phyloP scores from a whole-genome alignment of 495 filamentous ascomycete genomes.

The Penicillium salamii region DNA sequence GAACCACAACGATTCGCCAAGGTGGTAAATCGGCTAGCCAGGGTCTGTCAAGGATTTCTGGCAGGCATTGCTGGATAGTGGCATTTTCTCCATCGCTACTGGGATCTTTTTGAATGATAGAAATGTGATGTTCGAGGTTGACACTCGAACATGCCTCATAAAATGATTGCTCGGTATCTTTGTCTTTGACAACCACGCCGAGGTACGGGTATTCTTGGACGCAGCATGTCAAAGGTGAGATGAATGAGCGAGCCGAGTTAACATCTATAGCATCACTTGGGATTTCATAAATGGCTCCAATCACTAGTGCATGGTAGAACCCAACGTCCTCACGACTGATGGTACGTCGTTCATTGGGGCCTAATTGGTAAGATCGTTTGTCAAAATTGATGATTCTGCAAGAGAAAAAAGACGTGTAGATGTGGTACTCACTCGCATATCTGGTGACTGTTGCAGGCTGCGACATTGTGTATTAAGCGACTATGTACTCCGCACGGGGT shows the following conservation, averaged over 20 bases:
- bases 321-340: conserved; percentile 26
- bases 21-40: conserved; percentile 22
- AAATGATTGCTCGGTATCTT: conserved; percentile 19
- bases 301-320: conserved; percentile 22
- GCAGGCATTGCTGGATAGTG: conserved; percentile 10
- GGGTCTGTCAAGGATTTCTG: conserved; percentile 18
- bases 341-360: conserved; percentile 26
- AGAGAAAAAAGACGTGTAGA: no score
- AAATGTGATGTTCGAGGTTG: conserved; percentile 20
- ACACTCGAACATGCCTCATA: conserved; percentile 14
- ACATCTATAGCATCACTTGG: conserved; percentile 8
- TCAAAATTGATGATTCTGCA: no score
- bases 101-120: conserved; percentile 7
- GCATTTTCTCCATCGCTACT: conserved; percentile 1
- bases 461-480: no score
- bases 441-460: no score
- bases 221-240: conserved; percentile 15
- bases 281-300: conserved; percentile 24
- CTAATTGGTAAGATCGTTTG: conserved; percentile 1
- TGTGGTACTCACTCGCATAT: no score
- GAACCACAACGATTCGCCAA: conserved; percentile 25
- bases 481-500: no score
- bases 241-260: conserved; percentile 5
- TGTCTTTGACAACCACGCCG: conserved; percentile 17
- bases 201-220: conserved; percentile 15